Percentiles rank a stretch among this genome's conserved stretches.
Conservation (phyloP, 2,329 filamentous ascomycete species). For the Exophiala spinifera region DNA sequence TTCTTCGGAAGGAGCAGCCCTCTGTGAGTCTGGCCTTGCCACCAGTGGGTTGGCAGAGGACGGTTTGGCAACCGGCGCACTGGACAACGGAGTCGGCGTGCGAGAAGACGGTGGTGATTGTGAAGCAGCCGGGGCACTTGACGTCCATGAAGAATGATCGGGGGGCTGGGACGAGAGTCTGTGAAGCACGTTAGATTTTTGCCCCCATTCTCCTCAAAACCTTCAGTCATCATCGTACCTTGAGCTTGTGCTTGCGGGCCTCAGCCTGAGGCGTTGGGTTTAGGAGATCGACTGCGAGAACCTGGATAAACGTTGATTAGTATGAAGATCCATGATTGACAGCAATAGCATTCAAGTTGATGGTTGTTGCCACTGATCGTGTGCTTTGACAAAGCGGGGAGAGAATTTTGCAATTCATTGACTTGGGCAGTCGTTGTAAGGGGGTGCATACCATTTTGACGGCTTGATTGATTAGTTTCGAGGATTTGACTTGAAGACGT, state of each 20-base stretch:
- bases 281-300: slow-evolving; percentile 99
- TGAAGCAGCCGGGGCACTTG: slow-evolving; percentile 99
- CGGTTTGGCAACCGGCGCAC: slow-evolving; percentile 99
- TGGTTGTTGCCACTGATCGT: slow-evolving; percentile 27
- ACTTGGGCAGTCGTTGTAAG: slow-evolving; percentile 9
- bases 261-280: slow-evolving; percentile 97
- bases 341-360: slow-evolving; percentile 18
- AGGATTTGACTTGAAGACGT: slow-evolving; percentile 2
- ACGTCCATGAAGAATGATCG: slow-evolving; percentile 99
- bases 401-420: slow-evolving; percentile 24
- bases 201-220: not conserved
- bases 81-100: slow-evolving; percentile 99
- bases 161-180: slow-evolving; percentile 92
- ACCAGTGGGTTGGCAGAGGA: slow-evolving; percentile 99
- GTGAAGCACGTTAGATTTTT: slow-evolving; percentile 22
- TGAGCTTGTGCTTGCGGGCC: slow-evolving; percentile 99
- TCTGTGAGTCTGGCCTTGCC: slow-evolving; percentile 98
- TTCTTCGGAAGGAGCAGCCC: slow-evolving; percentile 99
- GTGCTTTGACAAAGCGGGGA: slow-evolving; percentile 21
- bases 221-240: slow-evolving; percentile 63
- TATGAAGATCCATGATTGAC: slow-evolving; percentile 8
- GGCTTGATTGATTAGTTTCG: slow-evolving; percentile 38
- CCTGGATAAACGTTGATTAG: slow-evolving; percentile 54
- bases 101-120: slow-evolving; percentile 99
- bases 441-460: slow-evolving; percentile 65